Evolutionary conservation across 805 yeast species (phyloP), one percentile per base, ranked within the genome.

Genomic region (Barnettozyma siamensis): DNA sequence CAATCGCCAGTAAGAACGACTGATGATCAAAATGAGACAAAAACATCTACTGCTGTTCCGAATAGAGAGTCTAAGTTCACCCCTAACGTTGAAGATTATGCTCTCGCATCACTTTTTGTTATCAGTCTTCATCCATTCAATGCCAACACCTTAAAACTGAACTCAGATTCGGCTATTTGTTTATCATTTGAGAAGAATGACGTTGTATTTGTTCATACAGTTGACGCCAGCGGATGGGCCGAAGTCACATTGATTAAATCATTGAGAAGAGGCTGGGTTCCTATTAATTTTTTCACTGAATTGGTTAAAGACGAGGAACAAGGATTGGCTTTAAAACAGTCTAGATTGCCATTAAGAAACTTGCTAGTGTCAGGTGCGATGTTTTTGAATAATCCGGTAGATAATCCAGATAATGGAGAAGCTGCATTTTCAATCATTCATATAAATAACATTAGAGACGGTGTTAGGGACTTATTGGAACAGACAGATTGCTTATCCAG

Each of bases 161-260:
- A 72, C 35, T 75, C 80, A 21, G 91, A 83, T 55, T 73, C 81
- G 7, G 73, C 86, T 0, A 80, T 84, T 32, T 85, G 94, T 58
- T 65, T 85, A 8, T 79, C 88, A 0, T 85, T 85, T 57, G 73
- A 75, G 18, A 76, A 75, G 47, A 74, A 76, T 47, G 93, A 83
- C 51, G 64, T 81, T 37, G 89, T 87, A 0, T 85, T 83, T 59
- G 85, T 85, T 5, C 88, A 83, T 53, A 75, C 84, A 7, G 75
- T 83, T 18, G 93, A 84, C 58, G 81, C 80, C 41, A 79, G 88
- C 17, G 94, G 93, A 0, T 85, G 94, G 94, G 91, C 89, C 45
- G 94, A 85, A 58, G 93, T 84, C 2, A 84, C 89, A 0, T 55
- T 83, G 30, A 62, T 84, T 8, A 79, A 76, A 42, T 67, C 79